These are phyloP conservation scores for Kluyveromyces aestuarii DNA, from an alignment of 805 yeast genomes.

Conservation along the genomic window DNA sequence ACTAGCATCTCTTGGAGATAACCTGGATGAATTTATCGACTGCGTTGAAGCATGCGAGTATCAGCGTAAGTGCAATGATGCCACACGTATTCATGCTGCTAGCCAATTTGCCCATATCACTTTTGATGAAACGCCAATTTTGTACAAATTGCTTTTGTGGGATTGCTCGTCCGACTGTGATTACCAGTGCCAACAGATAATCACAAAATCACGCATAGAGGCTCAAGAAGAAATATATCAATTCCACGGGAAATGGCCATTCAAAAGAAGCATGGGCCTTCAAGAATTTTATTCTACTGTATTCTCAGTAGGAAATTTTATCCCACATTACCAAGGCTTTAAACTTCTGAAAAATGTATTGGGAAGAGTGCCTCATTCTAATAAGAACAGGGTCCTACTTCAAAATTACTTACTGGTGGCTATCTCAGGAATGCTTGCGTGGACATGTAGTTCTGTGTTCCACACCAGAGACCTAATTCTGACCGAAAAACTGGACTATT, in stretches of 20 bases:
- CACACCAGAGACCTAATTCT: conserved; percentile 74
- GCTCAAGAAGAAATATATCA: conserved; percentile 55
- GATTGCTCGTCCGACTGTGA: conserved; percentile 77
- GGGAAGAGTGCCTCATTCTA: conserved; percentile 3
- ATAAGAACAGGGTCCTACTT: conserved; percentile 8
- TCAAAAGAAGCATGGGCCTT: conserved; percentile 60
- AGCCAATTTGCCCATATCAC: conserved; percentile 15
- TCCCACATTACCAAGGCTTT: conserved; percentile 52
- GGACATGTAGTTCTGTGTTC: conserved; percentile 80
- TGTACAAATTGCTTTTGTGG: conserved; percentile 53
- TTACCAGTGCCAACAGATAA: conserved; percentile 77
- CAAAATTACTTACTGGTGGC: conserved; percentile 33
- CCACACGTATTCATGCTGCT: conserved; percentile 16
- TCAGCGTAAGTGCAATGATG: conserved; percentile 14
- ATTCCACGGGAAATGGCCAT: conserved; percentile 98
- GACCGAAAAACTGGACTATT: conserved; percentile 85
- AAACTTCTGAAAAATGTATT: conserved; percentile 21
- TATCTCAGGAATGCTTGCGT: conserved; percentile 68
- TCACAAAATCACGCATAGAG: conserved; percentile 47
- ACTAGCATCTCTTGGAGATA: conserved; percentile 52
- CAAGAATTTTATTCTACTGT: conserved; percentile 79
- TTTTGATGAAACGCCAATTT: conserved; percentile 22
- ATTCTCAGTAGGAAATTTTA: conserved; percentile 63
- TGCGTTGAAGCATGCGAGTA: conserved; percentile 46
- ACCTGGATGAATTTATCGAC: conserved; percentile 43